Conservation (phyloP, 768 basidiomycete species). For the Candolleomyces eurysporus region DNA sequence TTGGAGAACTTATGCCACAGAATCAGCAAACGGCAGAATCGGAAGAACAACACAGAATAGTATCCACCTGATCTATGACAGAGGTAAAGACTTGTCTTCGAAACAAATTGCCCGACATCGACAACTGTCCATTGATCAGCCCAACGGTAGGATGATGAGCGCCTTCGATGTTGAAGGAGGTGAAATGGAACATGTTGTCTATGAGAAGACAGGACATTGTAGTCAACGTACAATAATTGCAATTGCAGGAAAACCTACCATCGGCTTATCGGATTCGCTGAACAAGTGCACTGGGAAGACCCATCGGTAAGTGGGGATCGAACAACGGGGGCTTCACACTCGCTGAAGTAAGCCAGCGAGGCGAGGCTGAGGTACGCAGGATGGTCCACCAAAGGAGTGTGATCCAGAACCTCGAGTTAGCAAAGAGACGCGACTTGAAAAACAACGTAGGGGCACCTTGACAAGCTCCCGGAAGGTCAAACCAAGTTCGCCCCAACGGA, state of each 20-base stretch:
- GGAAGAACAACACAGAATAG: too few relatives aligned
- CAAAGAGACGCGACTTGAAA: neutral
- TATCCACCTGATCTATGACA: too few relatives aligned
- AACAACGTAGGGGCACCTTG: slow-evolving; percentile 33
- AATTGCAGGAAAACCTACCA: slow-evolving; percentile 38
- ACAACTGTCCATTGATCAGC: slow-evolving; percentile 78
- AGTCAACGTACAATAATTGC: neutral
- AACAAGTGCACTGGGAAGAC: slow-evolving; percentile 68
- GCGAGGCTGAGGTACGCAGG: slow-evolving; percentile 81
- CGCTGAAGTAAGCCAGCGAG: slow-evolving; percentile 80
- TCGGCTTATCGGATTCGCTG: slow-evolving; percentile 89
- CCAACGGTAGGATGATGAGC: slow-evolving; percentile 79
- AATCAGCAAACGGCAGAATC: too few relatives aligned
- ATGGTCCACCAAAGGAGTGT: slow-evolving; percentile 69
- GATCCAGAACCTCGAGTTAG: neutral
- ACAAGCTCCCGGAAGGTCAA: slow-evolving; percentile 85
- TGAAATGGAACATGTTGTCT: slow-evolving; percentile 88
- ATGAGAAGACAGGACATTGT: neutral
- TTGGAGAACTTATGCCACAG: too few relatives aligned
- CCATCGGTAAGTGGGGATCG: slow-evolving; percentile 6
- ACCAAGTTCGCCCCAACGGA: slow-evolving; percentile 85
- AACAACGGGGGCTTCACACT: neutral
- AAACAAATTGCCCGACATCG: slow-evolving; percentile 79
- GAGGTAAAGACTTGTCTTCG: slow-evolving; percentile 72
- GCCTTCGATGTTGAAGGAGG: slow-evolving; percentile 86